Conservation (phyloP, 768 basidiomycete genomes). For the Lactarius quietus region DNA sequence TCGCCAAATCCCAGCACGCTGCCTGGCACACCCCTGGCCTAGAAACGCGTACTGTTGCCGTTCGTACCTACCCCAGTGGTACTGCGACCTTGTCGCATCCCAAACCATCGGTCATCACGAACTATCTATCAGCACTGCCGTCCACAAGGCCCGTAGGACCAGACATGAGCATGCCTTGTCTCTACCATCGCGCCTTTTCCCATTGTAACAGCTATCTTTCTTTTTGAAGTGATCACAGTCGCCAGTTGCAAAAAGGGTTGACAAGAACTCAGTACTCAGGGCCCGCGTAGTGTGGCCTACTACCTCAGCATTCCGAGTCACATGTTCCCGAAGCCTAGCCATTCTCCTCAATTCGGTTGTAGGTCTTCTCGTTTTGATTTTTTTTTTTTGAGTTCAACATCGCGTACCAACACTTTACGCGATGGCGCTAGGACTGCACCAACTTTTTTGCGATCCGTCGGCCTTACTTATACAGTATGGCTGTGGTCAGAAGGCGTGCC, state of each 20-base stretch:
- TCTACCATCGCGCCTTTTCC: not conserved
- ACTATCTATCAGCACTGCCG: not conserved
- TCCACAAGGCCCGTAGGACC: not conserved
- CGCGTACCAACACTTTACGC: not conserved
- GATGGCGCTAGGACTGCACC: not conserved
- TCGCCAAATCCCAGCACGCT: not conserved
- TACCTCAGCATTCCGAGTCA: not conserved
- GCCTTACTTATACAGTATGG: not conserved
- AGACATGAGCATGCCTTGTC: not conserved
- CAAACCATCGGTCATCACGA: not conserved
- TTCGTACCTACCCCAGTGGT: not conserved
- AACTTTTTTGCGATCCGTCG: not conserved
- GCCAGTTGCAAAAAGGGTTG: not conserved
- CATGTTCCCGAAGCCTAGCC: not conserved
- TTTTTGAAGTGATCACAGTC: not conserved
- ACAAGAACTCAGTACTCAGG: not conserved
- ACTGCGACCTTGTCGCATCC: not conserved
- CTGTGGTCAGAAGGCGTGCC: not conserved
- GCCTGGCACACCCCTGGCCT: not conserved
- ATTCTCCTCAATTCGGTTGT: not conserved
- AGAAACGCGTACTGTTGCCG: not conserved
- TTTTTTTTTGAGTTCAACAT: not conserved
- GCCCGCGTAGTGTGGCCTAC: not conserved
- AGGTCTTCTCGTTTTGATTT: not conserved
- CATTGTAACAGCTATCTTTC: not conserved